These are phyloP conservation scores for Coriolopsis trogii DNA, from an alignment of 1,284 basidiomycete genomes.

Conservation along the genomic window DNA sequence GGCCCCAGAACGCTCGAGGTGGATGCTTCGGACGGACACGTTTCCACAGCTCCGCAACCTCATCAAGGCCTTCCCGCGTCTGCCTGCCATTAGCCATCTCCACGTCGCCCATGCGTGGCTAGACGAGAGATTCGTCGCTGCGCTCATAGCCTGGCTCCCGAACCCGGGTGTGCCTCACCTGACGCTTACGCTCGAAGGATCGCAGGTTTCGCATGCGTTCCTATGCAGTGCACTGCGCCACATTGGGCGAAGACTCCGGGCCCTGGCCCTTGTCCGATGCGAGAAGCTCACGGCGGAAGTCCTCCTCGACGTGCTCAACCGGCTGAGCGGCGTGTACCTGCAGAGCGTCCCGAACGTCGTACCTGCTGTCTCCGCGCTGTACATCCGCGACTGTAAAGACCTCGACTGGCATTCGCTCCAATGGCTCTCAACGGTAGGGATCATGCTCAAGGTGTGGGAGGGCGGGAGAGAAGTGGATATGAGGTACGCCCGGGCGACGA, in stretches of 20 bases:
- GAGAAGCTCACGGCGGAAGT: conserved; percentile 28
- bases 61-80: conserved; percentile 31
- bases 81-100: conserved; percentile 27
- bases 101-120: conserved; percentile 34
- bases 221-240: conserved; percentile 19
- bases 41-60: conserved; percentile 32
- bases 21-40: conserved; percentile 5
- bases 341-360: conserved; percentile 11
- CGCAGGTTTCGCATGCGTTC: conserved; percentile 27
- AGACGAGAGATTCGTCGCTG: conserved; percentile 31
- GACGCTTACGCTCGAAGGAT: conserved; percentile 30
- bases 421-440: conserved; percentile 16
- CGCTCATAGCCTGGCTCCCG: conserved; percentile 30
- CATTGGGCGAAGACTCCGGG: conserved; percentile 21
- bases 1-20: conserved; percentile 13
- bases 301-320: conserved; percentile 25
- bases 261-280: conserved; percentile 30
- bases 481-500: conserved; percentile 19
- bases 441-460: conserved; percentile 24
- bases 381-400: conserved; percentile 21
- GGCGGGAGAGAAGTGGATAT: conserved; percentile 22
- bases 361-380: conserved; percentile 16
- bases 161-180: conserved; percentile 28
- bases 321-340: conserved; percentile 20
- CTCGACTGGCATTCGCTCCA: conserved; percentile 23